phyloP scores from a whole-genome alignment of 768 basidiomycete genomes.

The Trametes meyenii region DNA sequence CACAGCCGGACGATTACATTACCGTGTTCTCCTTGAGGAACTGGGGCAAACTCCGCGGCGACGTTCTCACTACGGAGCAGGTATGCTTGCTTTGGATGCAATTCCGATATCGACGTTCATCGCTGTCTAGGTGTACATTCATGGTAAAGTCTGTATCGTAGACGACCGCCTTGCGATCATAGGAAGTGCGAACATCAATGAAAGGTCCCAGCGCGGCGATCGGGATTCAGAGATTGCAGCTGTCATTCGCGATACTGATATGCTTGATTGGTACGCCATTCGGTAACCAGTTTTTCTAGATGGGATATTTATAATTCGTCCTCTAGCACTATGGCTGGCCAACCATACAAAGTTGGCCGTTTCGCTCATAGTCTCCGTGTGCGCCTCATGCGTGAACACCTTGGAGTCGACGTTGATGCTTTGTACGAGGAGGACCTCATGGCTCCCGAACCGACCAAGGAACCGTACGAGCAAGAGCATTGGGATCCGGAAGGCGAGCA shows the following conservation, averaged over 20 bases:
- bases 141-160: constrained; percentile 69
- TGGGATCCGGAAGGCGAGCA: constrained; percentile 83
- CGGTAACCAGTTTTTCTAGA: not conserved
- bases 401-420: constrained; percentile 92
- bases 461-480: constrained; percentile 53
- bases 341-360: constrained; percentile 92
- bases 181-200: constrained; percentile 97
- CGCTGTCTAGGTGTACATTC: constrained; percentile 75
- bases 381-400: constrained; percentile 94
- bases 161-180: constrained; percentile 95
- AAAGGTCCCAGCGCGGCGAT: constrained; percentile 93
- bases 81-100: constrained; percentile 38
- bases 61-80: constrained; percentile 86
- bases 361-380: constrained; percentile 95
- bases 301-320: not conserved
- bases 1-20: constrained; percentile 92
- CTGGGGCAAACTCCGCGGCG: constrained; percentile 90
- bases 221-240: constrained; percentile 95
- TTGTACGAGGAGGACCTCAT: constrained; percentile 76
- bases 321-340: constrained; percentile 86
- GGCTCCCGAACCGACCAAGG: constrained; percentile 51
- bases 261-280: constrained; percentile 80
- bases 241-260: constrained; percentile 93
- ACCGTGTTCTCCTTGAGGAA: constrained; percentile 88
- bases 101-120: constrained; percentile 1